Conservation (phyloP, 345 rosid species). For the Dovyalis caffra region DNA sequence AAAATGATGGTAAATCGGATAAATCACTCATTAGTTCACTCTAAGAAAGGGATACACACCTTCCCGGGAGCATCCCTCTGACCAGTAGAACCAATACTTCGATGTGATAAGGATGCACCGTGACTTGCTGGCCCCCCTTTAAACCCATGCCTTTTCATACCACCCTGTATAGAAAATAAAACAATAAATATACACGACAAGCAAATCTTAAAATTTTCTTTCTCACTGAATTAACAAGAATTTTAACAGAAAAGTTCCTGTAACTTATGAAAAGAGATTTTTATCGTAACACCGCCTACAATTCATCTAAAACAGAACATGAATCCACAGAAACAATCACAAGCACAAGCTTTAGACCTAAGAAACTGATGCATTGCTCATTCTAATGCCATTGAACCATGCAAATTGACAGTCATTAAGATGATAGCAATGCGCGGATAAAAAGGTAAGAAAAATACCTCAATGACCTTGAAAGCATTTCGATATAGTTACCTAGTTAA, state of each 20-base stretch:
- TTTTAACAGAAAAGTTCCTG: constrained; percentile 5
- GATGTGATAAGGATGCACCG: constrained; percentile 77
- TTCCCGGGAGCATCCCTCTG: constrained; percentile 95
- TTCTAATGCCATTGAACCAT: background rate
- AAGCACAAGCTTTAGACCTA: background rate
- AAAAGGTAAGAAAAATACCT: background rate
- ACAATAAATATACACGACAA: constrained; percentile 3
- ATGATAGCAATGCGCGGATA: background rate
- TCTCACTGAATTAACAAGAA: background rate
- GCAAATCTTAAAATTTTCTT: background rate
- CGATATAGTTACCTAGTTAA: background rate
- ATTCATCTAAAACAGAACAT: background rate
- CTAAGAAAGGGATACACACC: constrained; percentile 44
- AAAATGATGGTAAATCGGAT: background rate
- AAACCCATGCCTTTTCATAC: constrained; percentile 66
- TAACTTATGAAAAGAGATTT: background rate
- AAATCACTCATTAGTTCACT: background rate
- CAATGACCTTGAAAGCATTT: background rate
- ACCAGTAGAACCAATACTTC: constrained; percentile 85
- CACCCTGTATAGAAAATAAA: constrained; percentile 52
- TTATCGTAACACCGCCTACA: background rate
- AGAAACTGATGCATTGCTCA: background rate
- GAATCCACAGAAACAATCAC: background rate
- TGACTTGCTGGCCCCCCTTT: constrained; percentile 75
- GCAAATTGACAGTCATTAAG: background rate